Evolutionary conservation across 129 eudicot genomes (phyloP).

Genomic region (Centrapalus pauciflorus): DNA sequence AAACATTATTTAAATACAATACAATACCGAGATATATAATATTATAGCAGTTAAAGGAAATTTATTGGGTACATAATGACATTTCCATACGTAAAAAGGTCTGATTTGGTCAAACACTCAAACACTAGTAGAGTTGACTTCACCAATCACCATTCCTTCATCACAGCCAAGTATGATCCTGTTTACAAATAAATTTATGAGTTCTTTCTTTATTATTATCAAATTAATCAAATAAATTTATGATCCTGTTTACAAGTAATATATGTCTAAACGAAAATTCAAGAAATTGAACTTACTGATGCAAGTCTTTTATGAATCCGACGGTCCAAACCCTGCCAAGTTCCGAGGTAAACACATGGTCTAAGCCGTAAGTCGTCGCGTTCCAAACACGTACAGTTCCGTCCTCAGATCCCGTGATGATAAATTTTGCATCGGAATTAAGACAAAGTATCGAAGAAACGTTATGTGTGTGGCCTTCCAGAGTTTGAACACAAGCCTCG

Average conservation of each 20-base stretch:
- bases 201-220: too few relatives aligned
- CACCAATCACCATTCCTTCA: conserved; percentile 53
- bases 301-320: conserved; percentile 40
- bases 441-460: conserved; percentile 41
- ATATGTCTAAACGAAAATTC: not conserved
- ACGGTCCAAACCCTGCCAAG: conserved; percentile 64
- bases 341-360: conserved; percentile 31
- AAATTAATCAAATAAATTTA: not conserved
- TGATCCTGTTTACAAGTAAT: too few relatives aligned
- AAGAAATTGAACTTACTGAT: conserved; percentile 40
- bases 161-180: conserved; percentile 66
- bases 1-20: not conserved
- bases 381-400: conserved; percentile 59
- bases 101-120: not conserved
- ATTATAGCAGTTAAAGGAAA: not conserved
- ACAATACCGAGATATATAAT: not conserved
- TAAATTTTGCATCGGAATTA: conserved; percentile 35
- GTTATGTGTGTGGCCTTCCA: conserved; percentile 66
- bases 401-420: conserved; percentile 70
- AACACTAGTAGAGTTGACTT: conserved; percentile 11
- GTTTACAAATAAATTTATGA: not conserved
- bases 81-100: not conserved
- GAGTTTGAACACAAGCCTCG: conserved; percentile 48
- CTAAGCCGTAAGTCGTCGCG: conserved; percentile 38
- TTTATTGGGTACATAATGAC: not conserved